phyloP scores from a whole-genome alignment of 2,329 filamentous ascomycete species.

The Colletotrichum scovillei region DNA sequence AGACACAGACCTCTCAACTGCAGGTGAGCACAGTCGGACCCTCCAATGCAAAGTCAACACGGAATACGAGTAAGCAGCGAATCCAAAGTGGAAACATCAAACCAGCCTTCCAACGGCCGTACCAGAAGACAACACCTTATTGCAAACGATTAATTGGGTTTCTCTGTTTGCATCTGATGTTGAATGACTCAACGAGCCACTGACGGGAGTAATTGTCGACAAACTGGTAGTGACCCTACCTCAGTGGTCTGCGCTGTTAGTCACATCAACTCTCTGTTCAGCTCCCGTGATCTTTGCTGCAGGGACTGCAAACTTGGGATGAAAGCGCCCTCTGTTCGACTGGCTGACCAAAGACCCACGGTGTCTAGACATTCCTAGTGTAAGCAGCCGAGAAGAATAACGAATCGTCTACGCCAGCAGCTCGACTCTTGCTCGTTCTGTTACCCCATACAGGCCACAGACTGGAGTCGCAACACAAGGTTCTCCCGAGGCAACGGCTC shows the following conservation, averaged over 20 bases:
- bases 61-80: neutral
- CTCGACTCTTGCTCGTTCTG: neutral
- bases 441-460: neutral
- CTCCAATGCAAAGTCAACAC: neutral
- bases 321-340: too few species aligned
- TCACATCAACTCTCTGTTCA: neutral
- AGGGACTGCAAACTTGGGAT: neutral
- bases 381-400: neutral
- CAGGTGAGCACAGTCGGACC: conserved; percentile 21
- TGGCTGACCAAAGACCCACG: neutral
- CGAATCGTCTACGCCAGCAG: conserved; percentile 9
- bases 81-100: neutral
- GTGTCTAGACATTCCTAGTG: neutral
- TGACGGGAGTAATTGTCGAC: neutral
- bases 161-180: neutral
- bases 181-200: too few species aligned
- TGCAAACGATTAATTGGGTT: neutral
- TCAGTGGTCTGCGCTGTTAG: neutral
- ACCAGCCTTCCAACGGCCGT: neutral
- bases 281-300: neutral
- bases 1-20: conserved; percentile 25
- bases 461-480: neutral
- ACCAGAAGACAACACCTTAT: neutral
- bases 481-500: neutral
- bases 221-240: neutral